These are phyloP conservation scores for Thalia dealbata DNA, from an alignment of 176 grass and related monocot species.

Conservation along the genomic window DNA sequence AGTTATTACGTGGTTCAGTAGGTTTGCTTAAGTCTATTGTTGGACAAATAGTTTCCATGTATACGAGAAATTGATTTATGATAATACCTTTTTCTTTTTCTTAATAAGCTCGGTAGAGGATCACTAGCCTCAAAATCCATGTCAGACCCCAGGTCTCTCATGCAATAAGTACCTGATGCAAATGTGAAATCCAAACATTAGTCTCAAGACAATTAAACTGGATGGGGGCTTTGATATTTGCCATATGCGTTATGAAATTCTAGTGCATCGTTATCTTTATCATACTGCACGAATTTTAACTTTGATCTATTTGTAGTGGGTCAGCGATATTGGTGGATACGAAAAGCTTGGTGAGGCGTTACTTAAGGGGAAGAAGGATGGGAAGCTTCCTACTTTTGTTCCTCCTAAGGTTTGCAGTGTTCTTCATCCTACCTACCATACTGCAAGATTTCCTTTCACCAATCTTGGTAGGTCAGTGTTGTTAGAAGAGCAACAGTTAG, in stretches of 20 bases:
- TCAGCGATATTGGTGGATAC: slow-evolving; percentile 64
- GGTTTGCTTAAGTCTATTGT: neutral
- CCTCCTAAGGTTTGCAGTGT: slow-evolving; percentile 51
- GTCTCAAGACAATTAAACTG: neutral
- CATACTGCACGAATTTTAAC: slow-evolving; percentile 1
- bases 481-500: too few relatives aligned
- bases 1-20: too few relatives aligned
- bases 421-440: too few relatives aligned
- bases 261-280: neutral
- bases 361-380: slow-evolving; percentile 53
- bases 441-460: too few relatives aligned
- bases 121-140: too few relatives aligned
- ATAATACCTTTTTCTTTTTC: too few relatives aligned
- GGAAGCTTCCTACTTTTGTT: slow-evolving; percentile 75
- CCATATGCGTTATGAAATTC: neutral
- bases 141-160: neutral
- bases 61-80: too few relatives aligned
- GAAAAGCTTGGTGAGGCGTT: slow-evolving; percentile 72
- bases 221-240: neutral
- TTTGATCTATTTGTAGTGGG: slow-evolving; percentile 49
- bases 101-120: too few relatives aligned
- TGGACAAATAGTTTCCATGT: neutral
- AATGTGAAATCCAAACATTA: neutral
- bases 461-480: too few relatives aligned
- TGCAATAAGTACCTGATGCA: neutral